Percentiles rank a stretch among this genome's conserved stretches.
These are phyloP conservation scores for Adenanthera pavonina DNA, from an alignment of 306 rosid genomes.

Conservation along the genomic window DNA sequence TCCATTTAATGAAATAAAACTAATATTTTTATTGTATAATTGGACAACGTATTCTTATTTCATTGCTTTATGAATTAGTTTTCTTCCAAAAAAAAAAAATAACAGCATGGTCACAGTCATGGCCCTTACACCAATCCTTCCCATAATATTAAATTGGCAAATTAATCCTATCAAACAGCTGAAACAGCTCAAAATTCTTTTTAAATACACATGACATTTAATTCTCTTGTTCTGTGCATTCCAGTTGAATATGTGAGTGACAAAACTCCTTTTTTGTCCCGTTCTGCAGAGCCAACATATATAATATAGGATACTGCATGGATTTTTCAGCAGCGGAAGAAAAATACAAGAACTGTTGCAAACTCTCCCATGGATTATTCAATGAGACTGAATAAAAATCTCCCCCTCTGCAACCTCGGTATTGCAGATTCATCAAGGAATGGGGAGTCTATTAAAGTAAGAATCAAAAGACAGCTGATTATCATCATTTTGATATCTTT, in stretches of 20 bases:
- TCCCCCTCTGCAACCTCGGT: constrained; percentile 9
- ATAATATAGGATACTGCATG: background rate
- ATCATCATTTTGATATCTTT: constrained; percentile 73
- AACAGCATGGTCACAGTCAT: no score
- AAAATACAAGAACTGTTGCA: background rate
- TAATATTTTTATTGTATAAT: no score
- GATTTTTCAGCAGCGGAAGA: background rate
- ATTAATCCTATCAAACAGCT: no score
- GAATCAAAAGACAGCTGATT: background rate
- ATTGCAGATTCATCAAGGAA: constrained; percentile 21
- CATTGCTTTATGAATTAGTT: no score
- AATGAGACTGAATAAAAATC: background rate
- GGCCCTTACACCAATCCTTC: no score
- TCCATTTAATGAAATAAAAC: no score
- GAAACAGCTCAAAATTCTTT: no score
- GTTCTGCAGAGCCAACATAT: background rate
- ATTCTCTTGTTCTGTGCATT: background rate
- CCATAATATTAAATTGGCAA: no score
- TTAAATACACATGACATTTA: no score
- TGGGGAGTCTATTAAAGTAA: background rate
- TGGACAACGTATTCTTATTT: no score
- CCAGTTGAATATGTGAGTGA: background rate
- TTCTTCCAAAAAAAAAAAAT: no score
- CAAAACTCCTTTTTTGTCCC: background rate
- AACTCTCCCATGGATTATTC: background rate